phyloP scores from a whole-genome alignment of 176 grass and related monocot species.

The Oryza meridionalis region DNA sequence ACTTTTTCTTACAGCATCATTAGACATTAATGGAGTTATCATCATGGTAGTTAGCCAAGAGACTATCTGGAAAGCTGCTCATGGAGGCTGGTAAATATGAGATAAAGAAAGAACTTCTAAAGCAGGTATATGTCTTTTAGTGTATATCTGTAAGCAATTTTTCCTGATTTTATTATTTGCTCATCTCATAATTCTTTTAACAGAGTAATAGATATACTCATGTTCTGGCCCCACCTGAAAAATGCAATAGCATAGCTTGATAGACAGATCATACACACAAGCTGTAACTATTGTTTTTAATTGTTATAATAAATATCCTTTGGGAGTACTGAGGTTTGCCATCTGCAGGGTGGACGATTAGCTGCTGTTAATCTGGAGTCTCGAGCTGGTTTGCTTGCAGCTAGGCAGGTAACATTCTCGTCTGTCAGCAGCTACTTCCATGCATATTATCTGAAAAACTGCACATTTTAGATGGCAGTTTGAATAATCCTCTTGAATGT shows the following conservation, averaged over 20 bases:
- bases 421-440: conserved; percentile 29
- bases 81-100: conserved; percentile 85
- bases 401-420: conserved; percentile 69
- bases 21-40: conserved; percentile 38
- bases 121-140: conserved; percentile 59
- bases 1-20: conserved; percentile 19
- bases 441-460: conserved; percentile 3
- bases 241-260: not conserved
- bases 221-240: not conserved
- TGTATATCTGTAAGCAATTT: not conserved
- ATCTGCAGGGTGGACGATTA: conserved; percentile 75
- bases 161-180: conserved; percentile 8
- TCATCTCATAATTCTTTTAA: conserved; percentile 10
- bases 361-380: conserved; percentile 82
- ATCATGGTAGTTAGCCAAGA: conserved; percentile 80
- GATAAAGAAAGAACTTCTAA: conserved; percentile 93
- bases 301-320: conserved; percentile 5
- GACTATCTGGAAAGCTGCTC: conserved; percentile 83
- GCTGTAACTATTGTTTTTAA: not conserved
- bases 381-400: conserved; percentile 75
- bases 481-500: conserved; percentile 31
- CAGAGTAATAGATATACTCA: conserved; percentile 2
- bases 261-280: not conserved
- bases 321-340: conserved; percentile 19
- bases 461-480: conserved; percentile 6